phyloP scores from a whole-genome alignment of 1,139 yeast species.

The Scheffersomyces segobiensis region DNA sequence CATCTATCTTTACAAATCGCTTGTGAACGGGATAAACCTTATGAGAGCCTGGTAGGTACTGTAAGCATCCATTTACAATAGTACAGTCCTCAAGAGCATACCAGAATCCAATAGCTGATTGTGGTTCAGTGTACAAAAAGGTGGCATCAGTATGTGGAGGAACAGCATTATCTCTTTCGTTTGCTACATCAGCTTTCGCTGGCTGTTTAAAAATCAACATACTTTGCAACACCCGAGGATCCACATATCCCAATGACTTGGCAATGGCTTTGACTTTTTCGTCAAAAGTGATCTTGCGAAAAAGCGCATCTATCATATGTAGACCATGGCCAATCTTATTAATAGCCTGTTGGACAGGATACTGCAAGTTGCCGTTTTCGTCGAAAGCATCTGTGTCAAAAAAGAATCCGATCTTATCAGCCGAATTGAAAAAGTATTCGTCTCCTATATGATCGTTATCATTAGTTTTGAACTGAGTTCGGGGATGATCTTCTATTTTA shows the following conservation, averaged over 20 bases:
- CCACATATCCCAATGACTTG: constrained; percentile 50
- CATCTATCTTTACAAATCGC: constrained; percentile 60
- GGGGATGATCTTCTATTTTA: constrained; percentile 62
- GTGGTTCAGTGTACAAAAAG: constrained; percentile 71
- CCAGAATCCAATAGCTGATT: constrained; percentile 79
- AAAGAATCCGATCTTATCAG: constrained; percentile 69
- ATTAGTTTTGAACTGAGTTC: constrained; percentile 69
- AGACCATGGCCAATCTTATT: constrained; percentile 82
- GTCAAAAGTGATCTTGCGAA: constrained; percentile 52
- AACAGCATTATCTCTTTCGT: constrained; percentile 64
- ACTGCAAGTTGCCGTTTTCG: constrained; percentile 46
- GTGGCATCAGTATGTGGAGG: constrained; percentile 81
- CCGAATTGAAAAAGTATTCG: constrained; percentile 65
- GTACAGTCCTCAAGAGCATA: constrained; percentile 79
- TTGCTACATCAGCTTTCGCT: constrained; percentile 23
- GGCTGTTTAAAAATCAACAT: constrained; percentile 85
- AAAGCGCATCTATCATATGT: constrained; percentile 55
- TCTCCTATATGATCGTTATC: constrained; percentile 72
- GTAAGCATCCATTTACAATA: constrained; percentile 64
- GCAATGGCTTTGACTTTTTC: constrained; percentile 54
- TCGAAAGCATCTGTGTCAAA: constrained; percentile 74
- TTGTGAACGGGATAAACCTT: constrained; percentile 56
- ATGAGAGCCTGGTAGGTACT: constrained; percentile 77
- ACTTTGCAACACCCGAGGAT: constrained; percentile 74
- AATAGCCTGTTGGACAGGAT: constrained; percentile 58